Evolutionary conservation across 106 monocot species (phyloP).

Genomic region (Dioscorea dumetorum): DNA sequence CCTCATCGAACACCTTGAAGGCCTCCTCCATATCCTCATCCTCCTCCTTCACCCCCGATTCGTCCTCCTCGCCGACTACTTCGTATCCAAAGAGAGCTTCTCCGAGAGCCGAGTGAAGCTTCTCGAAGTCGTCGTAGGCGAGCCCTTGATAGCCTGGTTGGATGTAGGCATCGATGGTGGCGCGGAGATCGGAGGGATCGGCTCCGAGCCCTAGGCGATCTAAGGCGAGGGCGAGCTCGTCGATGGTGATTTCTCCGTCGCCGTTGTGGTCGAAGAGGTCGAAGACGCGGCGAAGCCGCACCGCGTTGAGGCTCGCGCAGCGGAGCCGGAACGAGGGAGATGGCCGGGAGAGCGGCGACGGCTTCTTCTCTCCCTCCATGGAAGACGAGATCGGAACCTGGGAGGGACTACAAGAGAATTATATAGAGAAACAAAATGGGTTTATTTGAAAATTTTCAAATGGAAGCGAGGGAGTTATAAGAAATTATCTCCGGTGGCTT

Average conservation of each 20-base stretch:
- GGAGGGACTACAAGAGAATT: background rate
- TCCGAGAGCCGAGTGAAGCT: constrained; percentile 52
- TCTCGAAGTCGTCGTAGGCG: constrained; percentile 51
- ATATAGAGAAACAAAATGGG: background rate
- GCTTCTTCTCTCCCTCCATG: constrained; percentile 7
- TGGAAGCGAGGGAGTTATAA: background rate
- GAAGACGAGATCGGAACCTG: background rate
- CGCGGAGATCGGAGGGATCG: constrained; percentile 24
- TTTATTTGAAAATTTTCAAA: background rate
- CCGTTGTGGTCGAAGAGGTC: constrained; percentile 69
- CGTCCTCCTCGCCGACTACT: background rate
- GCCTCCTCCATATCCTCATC: constrained; percentile 67
- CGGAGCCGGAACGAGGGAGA: constrained; percentile 62
- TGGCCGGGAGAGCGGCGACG: constrained; percentile 1
- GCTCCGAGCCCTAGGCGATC: constrained; percentile 41
- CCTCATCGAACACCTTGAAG: constrained; percentile 69
- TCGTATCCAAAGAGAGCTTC: constrained; percentile 28
- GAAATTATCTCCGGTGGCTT: background rate
- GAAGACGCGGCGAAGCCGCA: constrained; percentile 68
- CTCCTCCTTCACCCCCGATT: background rate
- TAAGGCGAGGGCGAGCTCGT: constrained; percentile 41
- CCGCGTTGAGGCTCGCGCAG: constrained; percentile 38
- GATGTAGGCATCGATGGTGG: constrained; percentile 33
- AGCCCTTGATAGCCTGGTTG: constrained; percentile 42
- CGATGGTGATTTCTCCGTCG: constrained; percentile 50